These are phyloP conservation scores for Rhizopus delemar DNA, from an alignment of 371 early-diverging fungal genomes.

Conservation along the genomic window DNA sequence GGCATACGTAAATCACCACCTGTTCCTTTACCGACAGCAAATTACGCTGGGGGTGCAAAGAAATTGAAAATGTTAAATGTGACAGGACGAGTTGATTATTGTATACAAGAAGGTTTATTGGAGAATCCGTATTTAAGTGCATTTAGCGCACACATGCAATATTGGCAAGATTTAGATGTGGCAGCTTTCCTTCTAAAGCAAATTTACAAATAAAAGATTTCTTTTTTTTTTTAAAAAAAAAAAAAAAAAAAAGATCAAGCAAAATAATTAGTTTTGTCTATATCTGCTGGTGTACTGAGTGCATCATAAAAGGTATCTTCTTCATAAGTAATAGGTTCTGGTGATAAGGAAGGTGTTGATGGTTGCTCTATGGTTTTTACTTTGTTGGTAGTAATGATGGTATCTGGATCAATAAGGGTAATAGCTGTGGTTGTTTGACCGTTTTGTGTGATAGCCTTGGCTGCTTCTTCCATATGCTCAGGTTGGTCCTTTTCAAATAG, in stretches of 20 bases:
- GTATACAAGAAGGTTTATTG: conserved; percentile 75
- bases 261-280: neutral
- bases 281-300: neutral
- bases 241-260: too few relatives aligned
- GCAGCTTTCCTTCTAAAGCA: conserved; percentile 62
- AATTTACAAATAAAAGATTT: conserved; percentile 31
- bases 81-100: conserved; percentile 76
- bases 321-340: neutral
- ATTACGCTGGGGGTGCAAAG: conserved; percentile 45
- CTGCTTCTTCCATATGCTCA: conserved; percentile 23
- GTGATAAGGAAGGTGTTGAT: neutral
- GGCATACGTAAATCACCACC: conserved; percentile 27
- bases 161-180: conserved; percentile 79
- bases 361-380: neutral
- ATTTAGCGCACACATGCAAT: conserved; percentile 75
- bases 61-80: conserved; percentile 63
- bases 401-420: conserved; percentile 22
- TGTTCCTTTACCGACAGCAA: conserved; percentile 21
- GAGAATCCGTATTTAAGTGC: conserved; percentile 80
- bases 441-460: conserved; percentile 39
- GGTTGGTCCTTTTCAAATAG: conserved; percentile 50
- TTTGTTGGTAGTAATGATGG: neutral
- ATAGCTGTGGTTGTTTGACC: conserved; percentile 39
- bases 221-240: too few relatives aligned
- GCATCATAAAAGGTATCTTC: conserved; percentile 2